These are phyloP conservation scores for Elsinoe perseae DNA, from an alignment of 2,329 filamentous ascomycete genomes.

Conservation along the genomic window DNA sequence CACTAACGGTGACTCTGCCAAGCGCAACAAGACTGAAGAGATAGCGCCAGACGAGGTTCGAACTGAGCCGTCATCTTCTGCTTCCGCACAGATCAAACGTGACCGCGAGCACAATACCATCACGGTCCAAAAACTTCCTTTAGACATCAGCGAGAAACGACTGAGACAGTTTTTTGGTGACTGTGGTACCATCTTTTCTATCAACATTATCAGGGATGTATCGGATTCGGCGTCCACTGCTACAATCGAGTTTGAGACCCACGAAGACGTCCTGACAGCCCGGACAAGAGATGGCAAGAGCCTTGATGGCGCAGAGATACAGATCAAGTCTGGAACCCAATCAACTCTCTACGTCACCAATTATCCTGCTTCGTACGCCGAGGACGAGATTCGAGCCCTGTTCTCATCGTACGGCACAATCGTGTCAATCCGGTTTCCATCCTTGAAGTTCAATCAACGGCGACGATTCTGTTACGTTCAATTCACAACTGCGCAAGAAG, in stretches of 20 bases:
- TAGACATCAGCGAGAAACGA: constrained; percentile 59
- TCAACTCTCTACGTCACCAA: constrained; percentile 87
- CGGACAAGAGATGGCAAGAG: constrained; percentile 73
- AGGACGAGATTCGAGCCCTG: constrained; percentile 58
- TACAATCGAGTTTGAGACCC: constrained; percentile 74
- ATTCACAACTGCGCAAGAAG: constrained; percentile 63
- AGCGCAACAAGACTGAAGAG: constrained; percentile 55
- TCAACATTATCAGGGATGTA: constrained; percentile 60
- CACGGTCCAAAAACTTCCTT: constrained; percentile 69
- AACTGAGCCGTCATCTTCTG: constrained; percentile 30
- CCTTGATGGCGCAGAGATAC: constrained; percentile 64
- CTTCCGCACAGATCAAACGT: constrained; percentile 50
- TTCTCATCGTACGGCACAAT: constrained; percentile 74
- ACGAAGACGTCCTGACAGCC: constrained; percentile 74
- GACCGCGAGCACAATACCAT: constrained; percentile 88
- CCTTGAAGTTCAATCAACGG: constrained; percentile 77
- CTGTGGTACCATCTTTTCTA: constrained; percentile 73
- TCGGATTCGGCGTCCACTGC: constrained; percentile 58
- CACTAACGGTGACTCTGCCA: constrained; percentile 49
- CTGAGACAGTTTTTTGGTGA: constrained; percentile 86
- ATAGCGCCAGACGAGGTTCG: constrained; percentile 21
- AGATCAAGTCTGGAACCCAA: constrained; percentile 64
- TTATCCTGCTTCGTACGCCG: constrained; percentile 70
- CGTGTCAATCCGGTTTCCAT: constrained; percentile 79
- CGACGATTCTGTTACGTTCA: constrained; percentile 94